phyloP scores from a whole-genome alignment of 352 stramenopile species.

The Phytophthora citricola region DNA sequence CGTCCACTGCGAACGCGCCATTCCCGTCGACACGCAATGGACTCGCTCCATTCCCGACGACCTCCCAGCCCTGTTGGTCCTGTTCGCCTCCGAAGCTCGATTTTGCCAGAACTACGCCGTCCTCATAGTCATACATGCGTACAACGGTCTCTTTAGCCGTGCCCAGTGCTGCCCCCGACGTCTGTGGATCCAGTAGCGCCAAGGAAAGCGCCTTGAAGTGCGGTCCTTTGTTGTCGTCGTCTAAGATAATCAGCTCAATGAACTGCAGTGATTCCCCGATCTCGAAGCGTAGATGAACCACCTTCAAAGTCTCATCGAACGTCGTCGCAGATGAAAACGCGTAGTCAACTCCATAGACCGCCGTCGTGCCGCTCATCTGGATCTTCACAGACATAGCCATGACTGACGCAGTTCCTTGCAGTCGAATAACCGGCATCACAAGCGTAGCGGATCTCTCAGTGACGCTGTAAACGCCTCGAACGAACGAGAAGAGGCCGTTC shows the following conservation, averaged over 20 bases:
- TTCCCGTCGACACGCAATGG: slow-evolving; percentile 56
- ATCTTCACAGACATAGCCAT: slow-evolving; percentile 57
- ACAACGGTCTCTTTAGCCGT: slow-evolving; percentile 39
- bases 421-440: slow-evolving; percentile 53
- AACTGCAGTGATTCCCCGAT: slow-evolving; percentile 50
- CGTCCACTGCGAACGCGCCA: slow-evolving; percentile 65
- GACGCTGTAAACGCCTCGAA: slow-evolving; percentile 55
- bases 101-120: slow-evolving; percentile 34
- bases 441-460: slow-evolving; percentile 59
- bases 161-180: slow-evolving; percentile 38
- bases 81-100: slow-evolving; percentile 37
- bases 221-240: slow-evolving; percentile 47
- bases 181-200: slow-evolving; percentile 37
- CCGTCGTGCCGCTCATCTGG: slow-evolving; percentile 36
- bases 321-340: slow-evolving; percentile 29
- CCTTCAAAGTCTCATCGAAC: slow-evolving; percentile 28
- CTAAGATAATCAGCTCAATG: slow-evolving; percentile 59
- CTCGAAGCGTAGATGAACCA: slow-evolving; percentile 63
- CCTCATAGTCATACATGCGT: slow-evolving; percentile 72
- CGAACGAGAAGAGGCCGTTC: slow-evolving; percentile 72
- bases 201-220: slow-evolving; percentile 68
- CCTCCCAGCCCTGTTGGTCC: slow-evolving; percentile 48
- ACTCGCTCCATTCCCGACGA: slow-evolving; percentile 59
- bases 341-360: slow-evolving; percentile 52
- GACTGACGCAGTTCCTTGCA: slow-evolving; percentile 51